Base-by-base conservation (phyloP, 192 early-diverging fungal species). In the Phycomyces nitens region DNA sequence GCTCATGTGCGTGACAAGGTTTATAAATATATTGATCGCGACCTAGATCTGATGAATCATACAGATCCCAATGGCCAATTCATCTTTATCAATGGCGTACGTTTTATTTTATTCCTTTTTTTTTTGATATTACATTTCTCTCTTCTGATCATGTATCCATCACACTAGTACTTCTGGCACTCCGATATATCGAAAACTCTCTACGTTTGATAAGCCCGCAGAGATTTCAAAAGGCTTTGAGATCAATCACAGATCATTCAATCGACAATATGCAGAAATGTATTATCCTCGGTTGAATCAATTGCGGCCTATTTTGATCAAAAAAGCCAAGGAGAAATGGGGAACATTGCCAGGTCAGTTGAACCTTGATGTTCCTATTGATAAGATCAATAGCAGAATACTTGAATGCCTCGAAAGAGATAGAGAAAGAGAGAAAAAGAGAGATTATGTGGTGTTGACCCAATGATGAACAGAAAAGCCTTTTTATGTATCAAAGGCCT, bases 191-290 rank as follows among this genome's bases (percentile, higher is more conserved):
- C 59, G 66, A 34, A 38, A 40, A 20, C n/a, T 38, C 15, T 54
- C 59, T 21, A 47, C 53, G 3, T 62, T 44, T 55, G 57, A 68
- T 34, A 52, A 60, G 18, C 22, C 61, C 5, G 21, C 62, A 10
- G 49, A 66, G 23, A 41, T 79, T 5, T 64, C 74, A 27, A 60
- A 79, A n/a, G 59, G 64, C 8, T 88, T 90, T 65, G n/a, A 73
- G 7, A 65, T 92, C 53, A 82, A 78, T 27, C 71, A 88, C 15
- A 82, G 85, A 0, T 64, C 78, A 3, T 98, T 88, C 77, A 78
- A 75, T 24, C 87, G 89, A 54, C 94, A 98, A 68, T 98, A 89
- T 75, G 86, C 95, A 21, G 82, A 88, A 59, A 64, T 96, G 7
- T 98, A 98, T 74, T 94, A 84, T 70, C 66, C 80, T 42, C 85